Percentiles rank a stretch among this genome's conserved stretches.
Conservation (phyloP, 306 rosid species). For the Prunus kanzakura region DNA sequence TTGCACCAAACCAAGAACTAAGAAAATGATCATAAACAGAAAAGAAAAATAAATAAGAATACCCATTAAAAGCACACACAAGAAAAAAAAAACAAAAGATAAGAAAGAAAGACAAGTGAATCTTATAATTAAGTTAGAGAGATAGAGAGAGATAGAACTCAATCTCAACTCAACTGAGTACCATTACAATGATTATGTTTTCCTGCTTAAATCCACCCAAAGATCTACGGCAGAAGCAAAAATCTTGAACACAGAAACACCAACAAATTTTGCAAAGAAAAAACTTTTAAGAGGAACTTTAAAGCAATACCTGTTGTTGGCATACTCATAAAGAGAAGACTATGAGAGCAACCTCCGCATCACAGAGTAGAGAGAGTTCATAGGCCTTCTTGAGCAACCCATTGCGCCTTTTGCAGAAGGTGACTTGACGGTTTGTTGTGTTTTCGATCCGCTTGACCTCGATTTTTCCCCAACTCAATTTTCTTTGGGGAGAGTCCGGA, state of each 20-base stretch:
- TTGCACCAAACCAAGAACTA: constrained; percentile 50
- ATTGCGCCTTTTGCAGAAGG: constrained; percentile 91
- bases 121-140: constrained; percentile 26
- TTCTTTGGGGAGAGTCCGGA: constrained; percentile 58
- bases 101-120: constrained; percentile 46
- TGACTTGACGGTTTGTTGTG: constrained; percentile 97
- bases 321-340: constrained; percentile 97
- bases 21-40: constrained; percentile 53
- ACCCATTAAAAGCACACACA: constrained; percentile 26
- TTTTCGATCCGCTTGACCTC: constrained; percentile 96
- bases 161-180: constrained; percentile 29
- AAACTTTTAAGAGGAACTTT: background rate
- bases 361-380: constrained; percentile 97
- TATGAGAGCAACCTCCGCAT: constrained; percentile 89
- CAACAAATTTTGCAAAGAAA: background rate
- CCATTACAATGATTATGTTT: constrained; percentile 36
- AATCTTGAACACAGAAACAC: constrained; percentile 2
- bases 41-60: constrained; percentile 13
- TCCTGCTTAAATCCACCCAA: constrained; percentile 35
- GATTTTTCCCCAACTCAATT: constrained; percentile 93
- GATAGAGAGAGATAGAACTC: constrained; percentile 36
- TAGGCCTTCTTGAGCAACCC: constrained; percentile 91
- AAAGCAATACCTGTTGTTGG: constrained; percentile 72
- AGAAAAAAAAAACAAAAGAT: constrained; percentile 40
- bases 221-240: constrained; percentile 33